Base-by-base conservation (phyloP, 2,329 filamentous ascomycete species). In the Colletotrichum sp. region DNA sequence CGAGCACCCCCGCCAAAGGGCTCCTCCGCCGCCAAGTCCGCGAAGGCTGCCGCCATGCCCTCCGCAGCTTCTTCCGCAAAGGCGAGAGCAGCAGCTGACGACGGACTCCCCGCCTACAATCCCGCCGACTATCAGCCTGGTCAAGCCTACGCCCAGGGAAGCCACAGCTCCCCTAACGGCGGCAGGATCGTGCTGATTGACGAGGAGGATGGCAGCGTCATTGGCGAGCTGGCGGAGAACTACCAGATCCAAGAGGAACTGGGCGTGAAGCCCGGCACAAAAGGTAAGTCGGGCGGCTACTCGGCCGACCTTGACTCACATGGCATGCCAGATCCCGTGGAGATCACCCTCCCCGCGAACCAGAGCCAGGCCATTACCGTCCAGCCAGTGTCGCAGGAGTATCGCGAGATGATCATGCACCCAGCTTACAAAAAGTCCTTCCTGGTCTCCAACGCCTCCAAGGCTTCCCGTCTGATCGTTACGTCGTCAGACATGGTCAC, bases 121-220 rank as follows among this genome's bases (percentile, higher is more conserved):
- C 96, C 96, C 0, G 92, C 92, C 28, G 90, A 93, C 79, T 99
- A 94, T 85, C 92, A 91, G 39, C 94, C 95, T 0, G 96, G 96
- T 16, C 92, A 98, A 84, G 95, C 88, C 1, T 98, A 98, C 81
- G 92, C 91, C 15, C 87, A 90, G 71, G 92, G 92, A 18, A 92
- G 90, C 80, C 88, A 90, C 69, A 92, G 91, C 80, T 71, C 88
- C 6, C 83, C 81, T 71, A 89, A 92, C 71, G 84, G 91, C 44
- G 95, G 96, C 18, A 93, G 97, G 84, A 96, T 98, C 80, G 96
- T 99, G 7, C 90, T 99, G 12, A 89, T 99, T 18, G 96, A 99
- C 82, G 97, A 99, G 85, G 96, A 99, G 83, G 95, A 99, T 85
- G 97, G 97, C 69, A 98, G 95, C 80, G 95, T 99, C 10, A 95